These are phyloP conservation scores for Cystobasidiopsis lactophilus DNA, from an alignment of 768 basidiomycete species.

Conservation along the genomic window DNA sequence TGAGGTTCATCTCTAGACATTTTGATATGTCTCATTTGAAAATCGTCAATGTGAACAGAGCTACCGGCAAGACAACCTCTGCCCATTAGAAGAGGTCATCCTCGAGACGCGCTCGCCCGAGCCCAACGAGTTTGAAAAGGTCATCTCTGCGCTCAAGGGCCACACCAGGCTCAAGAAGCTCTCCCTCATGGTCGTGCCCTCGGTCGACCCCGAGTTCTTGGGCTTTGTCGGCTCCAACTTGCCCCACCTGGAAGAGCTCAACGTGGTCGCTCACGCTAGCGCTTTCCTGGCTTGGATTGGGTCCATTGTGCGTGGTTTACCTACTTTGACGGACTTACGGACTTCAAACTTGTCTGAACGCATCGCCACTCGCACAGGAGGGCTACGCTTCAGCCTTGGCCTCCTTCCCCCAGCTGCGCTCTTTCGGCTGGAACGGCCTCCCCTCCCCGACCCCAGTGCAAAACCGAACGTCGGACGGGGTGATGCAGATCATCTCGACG, in stretches of 20 bases:
- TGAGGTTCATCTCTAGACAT: not conserved
- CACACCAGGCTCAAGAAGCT: not conserved
- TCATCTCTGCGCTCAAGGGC: not conserved
- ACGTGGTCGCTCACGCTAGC: not conserved
- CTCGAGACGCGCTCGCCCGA: not conserved
- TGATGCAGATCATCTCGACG: not conserved
- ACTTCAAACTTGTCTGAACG: not conserved
- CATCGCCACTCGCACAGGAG: not conserved
- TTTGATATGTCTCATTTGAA: too few relatives aligned
- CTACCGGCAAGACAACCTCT: not conserved
- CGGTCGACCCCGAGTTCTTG: not conserved
- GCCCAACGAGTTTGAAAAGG: not conserved
- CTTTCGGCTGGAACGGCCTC: conserved; percentile 1
- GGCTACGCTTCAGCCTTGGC: not conserved
- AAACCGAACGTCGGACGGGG: not conserved
- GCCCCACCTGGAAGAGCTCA: not conserved
- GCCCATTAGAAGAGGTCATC: conserved; percentile 1
- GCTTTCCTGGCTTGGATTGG: not conserved
- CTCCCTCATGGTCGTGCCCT: not conserved
- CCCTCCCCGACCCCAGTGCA: not conserved
- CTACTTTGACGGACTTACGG: too few relatives aligned
- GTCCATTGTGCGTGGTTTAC: not conserved
- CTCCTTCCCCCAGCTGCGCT: not conserved
- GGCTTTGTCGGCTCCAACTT: not conserved
- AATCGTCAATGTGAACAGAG: not conserved